Evolutionary conservation across 306 rosid species (phyloP), one percentile per base, ranked within the genome.

Genomic region (Lablab purpureus): DNA sequence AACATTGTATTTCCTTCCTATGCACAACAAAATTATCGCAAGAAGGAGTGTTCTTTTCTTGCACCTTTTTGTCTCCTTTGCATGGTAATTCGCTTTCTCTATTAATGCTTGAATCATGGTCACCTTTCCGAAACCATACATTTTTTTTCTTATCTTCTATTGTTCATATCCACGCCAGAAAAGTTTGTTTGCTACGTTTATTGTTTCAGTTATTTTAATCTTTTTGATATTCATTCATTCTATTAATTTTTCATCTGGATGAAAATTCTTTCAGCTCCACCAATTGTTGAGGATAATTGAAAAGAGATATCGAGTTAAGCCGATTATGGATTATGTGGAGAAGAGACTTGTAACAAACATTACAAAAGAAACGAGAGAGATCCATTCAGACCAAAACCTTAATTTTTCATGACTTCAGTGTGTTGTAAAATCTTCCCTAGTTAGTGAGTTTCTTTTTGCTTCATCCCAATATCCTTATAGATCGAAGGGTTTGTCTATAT

Each of bases 331-430:
- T 56, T 51, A 79, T 82, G 84, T 83, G 76, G 74, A 82, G 50
- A 76, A 78, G 14, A 78, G 84, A 73, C 77, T 78, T 84, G 84
- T 88, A 66, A 88, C 64, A 47, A 82, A 77, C 50, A 46, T 12
- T 23, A 27, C 45, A 58, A 34, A 87, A 18, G 47, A 68, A 40
- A 95, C 89, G 97, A 93, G 94, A 81, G 94, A 91, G 79, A 90
- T 77, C 11, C 54, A 45, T 84, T 79, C 64, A 82, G 68, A 81
- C 73, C 63, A 32, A 37, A 84, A 52, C 73, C 84, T 80, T 75
- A 27, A 67, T 18, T 72, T 67, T 69, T 28, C 74, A 56, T 80
- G 81, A 27, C 65, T 87, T 55, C 27, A 65, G 67, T 79, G 82
- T 86, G 86, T 79, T 8, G 65, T 84, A 84, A 67, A 41, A 77